phyloP scores from a whole-genome alignment of 176 grass and related monocot genomes.

The Zea luxurians region DNA sequence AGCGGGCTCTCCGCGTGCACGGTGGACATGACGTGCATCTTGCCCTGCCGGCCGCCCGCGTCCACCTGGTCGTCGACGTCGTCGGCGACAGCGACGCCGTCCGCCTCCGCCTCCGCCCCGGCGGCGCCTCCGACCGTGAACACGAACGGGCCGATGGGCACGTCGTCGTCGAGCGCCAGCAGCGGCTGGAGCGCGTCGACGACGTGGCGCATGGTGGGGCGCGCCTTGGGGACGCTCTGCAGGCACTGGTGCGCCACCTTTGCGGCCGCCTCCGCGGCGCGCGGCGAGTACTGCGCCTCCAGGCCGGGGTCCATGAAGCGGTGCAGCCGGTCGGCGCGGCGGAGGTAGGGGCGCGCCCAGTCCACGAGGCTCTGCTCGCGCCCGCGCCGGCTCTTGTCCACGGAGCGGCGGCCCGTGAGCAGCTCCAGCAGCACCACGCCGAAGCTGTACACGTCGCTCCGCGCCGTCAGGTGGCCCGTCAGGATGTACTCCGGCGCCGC shows the following conservation, averaged over 20 bases:
- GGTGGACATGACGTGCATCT: slow-evolving; percentile 52
- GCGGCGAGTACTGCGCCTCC: slow-evolving; percentile 55
- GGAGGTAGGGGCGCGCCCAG: slow-evolving; percentile 81
- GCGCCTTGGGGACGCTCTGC: slow-evolving; percentile 59
- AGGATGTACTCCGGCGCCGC: slow-evolving; percentile 94
- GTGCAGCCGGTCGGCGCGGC: slow-evolving; percentile 63
- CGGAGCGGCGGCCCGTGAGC: slow-evolving; percentile 62
- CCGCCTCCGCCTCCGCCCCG: not conserved
- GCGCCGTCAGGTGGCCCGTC: slow-evolving; percentile 84
- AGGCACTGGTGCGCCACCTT: slow-evolving; percentile 72
- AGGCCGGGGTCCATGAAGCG: slow-evolving; percentile 75
- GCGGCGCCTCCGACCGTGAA: slow-evolving; percentile 39
- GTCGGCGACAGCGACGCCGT: not conserved
- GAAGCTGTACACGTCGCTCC: slow-evolving; percentile 82
- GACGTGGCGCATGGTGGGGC: slow-evolving; percentile 70
- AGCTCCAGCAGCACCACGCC: slow-evolving; percentile 81
- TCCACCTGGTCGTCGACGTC: not conserved
- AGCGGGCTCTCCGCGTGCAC: slow-evolving; percentile 67
- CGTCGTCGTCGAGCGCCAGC: slow-evolving; percentile 62
- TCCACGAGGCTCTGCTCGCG: slow-evolving; percentile 82
- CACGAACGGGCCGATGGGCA: slow-evolving; percentile 70
- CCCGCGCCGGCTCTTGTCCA: slow-evolving; percentile 54
- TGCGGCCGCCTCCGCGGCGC: slow-evolving; percentile 61
- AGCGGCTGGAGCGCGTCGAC: slow-evolving; percentile 76
- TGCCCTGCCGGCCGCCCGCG: slow-evolving; percentile 35